Base-by-base conservation (phyloP, 768 basidiomycete species). In the Floccularia luteovirens region DNA sequence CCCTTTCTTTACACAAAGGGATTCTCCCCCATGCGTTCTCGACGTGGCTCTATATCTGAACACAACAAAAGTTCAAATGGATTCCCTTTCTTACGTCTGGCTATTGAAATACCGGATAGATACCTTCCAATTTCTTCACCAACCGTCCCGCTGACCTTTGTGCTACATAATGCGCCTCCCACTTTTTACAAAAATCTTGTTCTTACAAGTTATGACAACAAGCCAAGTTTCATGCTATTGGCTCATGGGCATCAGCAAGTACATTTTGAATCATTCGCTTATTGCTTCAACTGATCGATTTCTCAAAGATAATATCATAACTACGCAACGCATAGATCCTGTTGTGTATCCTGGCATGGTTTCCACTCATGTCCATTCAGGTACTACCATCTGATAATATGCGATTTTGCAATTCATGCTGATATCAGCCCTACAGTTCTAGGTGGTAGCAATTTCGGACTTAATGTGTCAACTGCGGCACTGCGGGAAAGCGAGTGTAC, bases 361-460 rank as follows among this genome's bases (percentile, higher is more conserved):
- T 30, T 61, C 72, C 24, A 52, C 63, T 36, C 75, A 77, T 59
- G 61, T 56, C 31, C 75, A 77, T 51, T 62, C 66, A 45, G 58
- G 71, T 73, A 38, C 10, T 16, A 8, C 16, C 27, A 14, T 10
- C 14, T 30, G 14, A 8, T 10, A 30, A 8, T 30, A 10, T 14
- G 27, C 27, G 17, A 21, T 31, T 24, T 17, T 41, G 44, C 43
- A 31, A 17, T 30, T 27, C 27, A 46, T 38, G n/a, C n/a, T 32
- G 30, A 6, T 22, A 47, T 45, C 41, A 25, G 36, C n/a, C n/a
- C n/a, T 24, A 16, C 28, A 74, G 73, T 74, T 38, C 49, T 72
- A 38, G 75, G 75, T 22, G 74, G 74, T 3, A 73, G 70, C 57
- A 73, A 74, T 47, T 74, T 76, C 54, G 58, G 69, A 31, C 51